Percentiles rank a stretch among this genome's conserved stretches.
Conservation (phyloP, 345 rosid genomes). For the Dimocarpus longan region DNA sequence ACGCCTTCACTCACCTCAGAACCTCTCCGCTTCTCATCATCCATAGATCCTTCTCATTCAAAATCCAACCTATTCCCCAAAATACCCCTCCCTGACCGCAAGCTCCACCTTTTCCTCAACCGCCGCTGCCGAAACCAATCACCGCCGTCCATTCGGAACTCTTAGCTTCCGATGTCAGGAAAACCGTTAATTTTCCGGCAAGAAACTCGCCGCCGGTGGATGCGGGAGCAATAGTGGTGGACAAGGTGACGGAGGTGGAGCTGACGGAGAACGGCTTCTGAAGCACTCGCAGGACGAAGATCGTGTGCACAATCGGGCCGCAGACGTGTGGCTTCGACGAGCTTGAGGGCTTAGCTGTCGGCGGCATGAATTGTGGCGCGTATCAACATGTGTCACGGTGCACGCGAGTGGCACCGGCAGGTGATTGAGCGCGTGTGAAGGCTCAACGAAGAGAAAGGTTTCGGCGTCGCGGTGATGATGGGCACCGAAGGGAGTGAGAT, state of each 20-base stretch:
- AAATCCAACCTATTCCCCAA: conserved; percentile 6
- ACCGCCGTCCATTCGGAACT: conserved; percentile 31
- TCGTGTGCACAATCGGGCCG: conserved; percentile 68
- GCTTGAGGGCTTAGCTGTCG: conserved; percentile 63
- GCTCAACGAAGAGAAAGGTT: conserved; percentile 68
- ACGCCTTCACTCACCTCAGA: conserved; percentile 33
- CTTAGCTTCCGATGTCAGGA: conserved; percentile 35
- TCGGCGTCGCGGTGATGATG: conserved; percentile 70
- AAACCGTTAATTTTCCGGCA: conserved; percentile 3
- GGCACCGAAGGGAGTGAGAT: conserved; percentile 76
- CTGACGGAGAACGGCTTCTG: conserved; percentile 67
- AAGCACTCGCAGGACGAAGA: conserved; percentile 65
- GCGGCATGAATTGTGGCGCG: conserved; percentile 74
- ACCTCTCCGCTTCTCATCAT: conserved; percentile 41
- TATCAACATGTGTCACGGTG: conserved; percentile 68
- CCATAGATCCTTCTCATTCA: conserved; percentile 19
- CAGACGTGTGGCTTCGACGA: conserved; percentile 58
- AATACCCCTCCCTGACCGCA: conserved; percentile 24
- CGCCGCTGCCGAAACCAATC: conserved; percentile 9
- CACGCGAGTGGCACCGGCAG: conserved; percentile 58
- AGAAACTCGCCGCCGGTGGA: neutral
- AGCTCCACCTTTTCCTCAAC: conserved; percentile 14
- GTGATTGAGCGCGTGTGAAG: conserved; percentile 61
- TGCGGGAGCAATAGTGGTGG: conserved; percentile 45
- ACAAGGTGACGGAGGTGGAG: conserved; percentile 59